Percentiles rank a stretch among this genome's conserved stretches.
phyloP scores from a whole-genome alignment of 208 protist species.

The Crithidia sp. region DNA sequence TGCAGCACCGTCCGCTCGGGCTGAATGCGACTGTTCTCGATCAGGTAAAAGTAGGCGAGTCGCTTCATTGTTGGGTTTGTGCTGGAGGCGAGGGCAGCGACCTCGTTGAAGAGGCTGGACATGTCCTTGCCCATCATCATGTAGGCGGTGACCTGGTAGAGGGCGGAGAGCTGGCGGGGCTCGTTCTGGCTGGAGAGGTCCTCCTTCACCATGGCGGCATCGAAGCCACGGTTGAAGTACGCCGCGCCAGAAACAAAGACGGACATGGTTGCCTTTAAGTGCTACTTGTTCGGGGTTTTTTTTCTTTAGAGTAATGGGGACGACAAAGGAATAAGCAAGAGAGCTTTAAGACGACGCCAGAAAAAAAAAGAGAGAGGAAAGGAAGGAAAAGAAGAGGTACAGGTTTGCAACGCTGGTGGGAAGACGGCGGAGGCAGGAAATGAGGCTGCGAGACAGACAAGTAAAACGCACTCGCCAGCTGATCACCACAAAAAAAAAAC shows the following conservation, averaged over 20 bases:
- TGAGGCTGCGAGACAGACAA: no score
- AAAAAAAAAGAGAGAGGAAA: background rate
- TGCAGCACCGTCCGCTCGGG: conserved; percentile 98
- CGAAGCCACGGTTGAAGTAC: conserved; percentile 78
- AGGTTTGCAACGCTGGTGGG: background rate
- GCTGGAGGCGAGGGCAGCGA: conserved; percentile 96
- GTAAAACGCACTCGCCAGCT: no score
- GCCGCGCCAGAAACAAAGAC: conserved; percentile 42
- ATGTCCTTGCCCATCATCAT: conserved; percentile 99
- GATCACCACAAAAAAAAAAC: no score
- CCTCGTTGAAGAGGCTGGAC: conserved; percentile 91
- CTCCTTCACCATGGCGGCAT: conserved; percentile 87
- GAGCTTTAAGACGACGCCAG: background rate
- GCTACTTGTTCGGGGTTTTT: conserved; percentile 1
- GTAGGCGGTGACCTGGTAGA: conserved; percentile 97
- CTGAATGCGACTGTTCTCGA: conserved; percentile 97
- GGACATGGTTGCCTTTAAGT: background rate
- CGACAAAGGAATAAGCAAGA: no score
- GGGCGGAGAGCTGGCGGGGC: conserved; percentile 91
- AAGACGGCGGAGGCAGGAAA: no score
- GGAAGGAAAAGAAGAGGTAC: background rate
- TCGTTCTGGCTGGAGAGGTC: conserved; percentile 90
- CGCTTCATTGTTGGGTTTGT: conserved; percentile 98
- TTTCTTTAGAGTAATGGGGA: background rate
- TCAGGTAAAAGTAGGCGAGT: conserved; percentile 99